Base-by-base conservation (phyloP, 2,329 filamentous ascomycete genomes). In the Penicillium sp. region DNA sequence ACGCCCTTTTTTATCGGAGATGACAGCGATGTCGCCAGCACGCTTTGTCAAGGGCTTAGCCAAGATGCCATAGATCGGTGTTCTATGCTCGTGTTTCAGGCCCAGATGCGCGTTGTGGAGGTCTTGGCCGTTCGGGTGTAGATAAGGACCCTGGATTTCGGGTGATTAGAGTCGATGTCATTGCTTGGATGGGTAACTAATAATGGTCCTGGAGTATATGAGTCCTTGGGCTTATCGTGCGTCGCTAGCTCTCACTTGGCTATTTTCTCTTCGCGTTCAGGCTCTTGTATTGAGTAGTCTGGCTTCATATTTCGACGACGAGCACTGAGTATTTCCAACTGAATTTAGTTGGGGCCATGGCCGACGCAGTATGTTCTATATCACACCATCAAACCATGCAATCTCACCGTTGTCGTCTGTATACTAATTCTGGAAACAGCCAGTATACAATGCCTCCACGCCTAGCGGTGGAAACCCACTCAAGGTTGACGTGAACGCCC, bases 381-480 rank as follows among this genome's bases (percentile, higher is more conserved):
- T 16, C 24, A 31, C 20, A 2, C 7, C 4, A n/a, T 10, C 8
- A 18, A 31, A 13, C 8, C 33, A 18, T 20, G 33, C 3, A 4
- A 10, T 11, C 35, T 38, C 10, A 5, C 16, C 33, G 13, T 20
- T 9, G 2, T 24, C n/a, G 2, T n/a, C 10, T 27, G 20, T 18
- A 11, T 13, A 28, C 20, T 30, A 10, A 53, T 27, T 3, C 13
- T 27, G 16, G 11, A 31, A 16, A 61, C 48, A 44, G 70, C 69
- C 68, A 4, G 57, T 60, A 30, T 74, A 67, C 60, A 68, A 73
- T 54, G 56, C 60, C 25, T 70, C 68, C 25, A 62, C 59, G 47
- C 80, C 82, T 18, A 76, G 77, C 55, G 82, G 82, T 31, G 81
- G 82, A 48, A 73, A 85, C 59, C 75, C 80, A 2, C 63, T 77